These are phyloP conservation scores for Mollisiaceae sp. DNA, from an alignment of 2,329 filamentous ascomycete genomes.

Conservation along the genomic window DNA sequence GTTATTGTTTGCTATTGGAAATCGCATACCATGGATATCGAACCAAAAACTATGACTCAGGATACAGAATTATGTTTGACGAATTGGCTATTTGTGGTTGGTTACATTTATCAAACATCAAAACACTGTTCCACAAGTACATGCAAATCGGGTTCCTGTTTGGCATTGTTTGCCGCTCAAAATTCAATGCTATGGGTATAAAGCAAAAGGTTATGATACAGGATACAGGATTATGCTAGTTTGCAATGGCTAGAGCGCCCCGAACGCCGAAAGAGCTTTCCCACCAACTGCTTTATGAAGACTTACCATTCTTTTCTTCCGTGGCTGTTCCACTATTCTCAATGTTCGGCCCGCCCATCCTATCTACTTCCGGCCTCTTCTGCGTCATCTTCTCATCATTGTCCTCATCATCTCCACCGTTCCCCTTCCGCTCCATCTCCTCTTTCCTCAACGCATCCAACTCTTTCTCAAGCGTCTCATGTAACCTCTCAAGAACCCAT, in stretches of 20 bases:
- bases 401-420: slow-evolving; percentile 7
- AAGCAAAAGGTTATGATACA: background rate
- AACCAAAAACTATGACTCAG: background rate
- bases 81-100: too few relatives aligned
- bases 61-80: background rate
- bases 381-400: slow-evolving; percentile 11
- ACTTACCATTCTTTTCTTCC: slow-evolving; percentile 12
- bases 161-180: background rate
- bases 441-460: slow-evolving; percentile 34
- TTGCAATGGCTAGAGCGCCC: background rate
- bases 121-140: too few relatives aligned
- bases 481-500: slow-evolving; percentile 73
- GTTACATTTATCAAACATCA: too few relatives aligned
- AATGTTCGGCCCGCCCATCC: background rate
- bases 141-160: background rate
- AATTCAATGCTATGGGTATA: background rate
- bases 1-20: background rate
- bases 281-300: slow-evolving; percentile 9
- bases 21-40: background rate
- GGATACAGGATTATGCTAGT: slow-evolving; percentile 7
- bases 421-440: slow-evolving; percentile 26
- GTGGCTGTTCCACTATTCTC: background rate
- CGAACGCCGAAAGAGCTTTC: background rate
- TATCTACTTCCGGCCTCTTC: slow-evolving; percentile 6
- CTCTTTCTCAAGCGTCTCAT: slow-evolving; percentile 55